These are phyloP conservation scores for Fomitiporia mediterranea DNA, from an alignment of 1,284 basidiomycete species.

Conservation along the genomic window DNA sequence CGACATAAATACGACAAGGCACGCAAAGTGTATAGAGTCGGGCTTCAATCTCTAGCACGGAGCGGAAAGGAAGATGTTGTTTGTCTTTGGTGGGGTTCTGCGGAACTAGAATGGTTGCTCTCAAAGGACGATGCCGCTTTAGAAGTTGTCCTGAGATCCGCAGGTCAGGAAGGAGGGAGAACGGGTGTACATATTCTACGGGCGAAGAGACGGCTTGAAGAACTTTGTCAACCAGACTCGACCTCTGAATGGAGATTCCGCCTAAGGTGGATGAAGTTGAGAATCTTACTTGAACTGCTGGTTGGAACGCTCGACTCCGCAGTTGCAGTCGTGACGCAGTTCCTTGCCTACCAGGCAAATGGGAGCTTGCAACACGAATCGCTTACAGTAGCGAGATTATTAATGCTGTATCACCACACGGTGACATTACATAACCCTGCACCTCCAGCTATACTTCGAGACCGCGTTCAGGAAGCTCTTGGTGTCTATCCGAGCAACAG, in stretches of 20 bases:
- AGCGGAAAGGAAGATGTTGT: slow-evolving; percentile 35
- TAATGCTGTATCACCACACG: slow-evolving; percentile 61
- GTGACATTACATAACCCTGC: slow-evolving; percentile 50
- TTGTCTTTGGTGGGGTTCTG: slow-evolving; percentile 83
- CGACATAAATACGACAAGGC: slow-evolving; percentile 70
- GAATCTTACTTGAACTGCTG: slow-evolving; percentile 61
- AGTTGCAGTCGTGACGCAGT: slow-evolving; percentile 45
- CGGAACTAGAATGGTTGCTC: slow-evolving; percentile 83
- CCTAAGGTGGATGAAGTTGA: slow-evolving; percentile 59
- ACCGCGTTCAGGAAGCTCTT: slow-evolving; percentile 52
- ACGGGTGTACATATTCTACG: slow-evolving; percentile 50
- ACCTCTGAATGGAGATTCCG: slow-evolving; percentile 46
- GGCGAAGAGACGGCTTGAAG: slow-evolving; percentile 54
- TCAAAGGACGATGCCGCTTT: slow-evolving; percentile 47
- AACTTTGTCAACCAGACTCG: slow-evolving; percentile 10
- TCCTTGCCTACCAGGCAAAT: slow-evolving; percentile 28
- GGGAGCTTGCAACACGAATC: slow-evolving; percentile 49
- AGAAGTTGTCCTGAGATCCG: slow-evolving; percentile 49
- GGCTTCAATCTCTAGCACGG: slow-evolving; percentile 42
- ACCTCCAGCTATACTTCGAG: slow-evolving; percentile 56
- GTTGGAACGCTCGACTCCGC: slow-evolving; percentile 40
- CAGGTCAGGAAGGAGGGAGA: slow-evolving; percentile 43
- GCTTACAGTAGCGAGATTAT: slow-evolving; percentile 49
- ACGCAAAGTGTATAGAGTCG: slow-evolving; percentile 78
- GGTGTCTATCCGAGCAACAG: slow-evolving; percentile 67